Evolutionary conservation across 2,329 filamentous ascomycete species (phyloP), one percentile per base, ranked within the genome.

Genomic region (Diplodia seriata): DNA sequence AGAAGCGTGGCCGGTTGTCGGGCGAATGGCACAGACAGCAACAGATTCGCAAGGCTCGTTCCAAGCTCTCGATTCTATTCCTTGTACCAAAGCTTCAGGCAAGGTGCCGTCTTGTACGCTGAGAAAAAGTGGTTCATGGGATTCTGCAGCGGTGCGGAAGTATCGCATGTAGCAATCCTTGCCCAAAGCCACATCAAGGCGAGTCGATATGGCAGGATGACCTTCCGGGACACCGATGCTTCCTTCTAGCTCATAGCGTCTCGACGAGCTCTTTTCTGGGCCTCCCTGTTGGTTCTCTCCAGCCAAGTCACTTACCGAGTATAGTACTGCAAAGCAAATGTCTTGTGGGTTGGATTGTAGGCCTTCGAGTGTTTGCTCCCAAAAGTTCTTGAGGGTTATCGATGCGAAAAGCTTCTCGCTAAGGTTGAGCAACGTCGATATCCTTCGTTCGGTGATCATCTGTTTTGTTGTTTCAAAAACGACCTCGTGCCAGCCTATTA

Each of bases 321-420:
- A 78, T 8, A 78, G 62, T 1, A 78, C 66, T 12, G 76, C 74
- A 62, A 78, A 78, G 2, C 75, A 75, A 7, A 77, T 68, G 33
- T 77, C 76, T 33, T 74, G 72, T 14, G 71, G 69, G 50, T 76
- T 76, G 18, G 72, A 51, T 74, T 75, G 11, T 73, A 73, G 1
- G 73, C 75, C 59, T 72, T 72, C 43, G 72, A 59, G 55, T 29
- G 68, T 65, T 15, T 68, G 66, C 1, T 57, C 33, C 70, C 70
- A 70, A 26, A 68, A 70, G 14, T 9, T 38, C 15, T 63, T 63
- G 36, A 63, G 56, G 20, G 43, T 59, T 12, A 55, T 12, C 14
- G 66, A 62, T 2, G 36, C 55, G 5, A 56, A 54, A n/a, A 63
- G 49, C 18, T 23, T 49, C 26, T 68, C 66, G 15, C 68, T 62